phyloP scores from a whole-genome alignment of 2,329 filamentous ascomycete species.

The Penicillium sclerotiorum region DNA sequence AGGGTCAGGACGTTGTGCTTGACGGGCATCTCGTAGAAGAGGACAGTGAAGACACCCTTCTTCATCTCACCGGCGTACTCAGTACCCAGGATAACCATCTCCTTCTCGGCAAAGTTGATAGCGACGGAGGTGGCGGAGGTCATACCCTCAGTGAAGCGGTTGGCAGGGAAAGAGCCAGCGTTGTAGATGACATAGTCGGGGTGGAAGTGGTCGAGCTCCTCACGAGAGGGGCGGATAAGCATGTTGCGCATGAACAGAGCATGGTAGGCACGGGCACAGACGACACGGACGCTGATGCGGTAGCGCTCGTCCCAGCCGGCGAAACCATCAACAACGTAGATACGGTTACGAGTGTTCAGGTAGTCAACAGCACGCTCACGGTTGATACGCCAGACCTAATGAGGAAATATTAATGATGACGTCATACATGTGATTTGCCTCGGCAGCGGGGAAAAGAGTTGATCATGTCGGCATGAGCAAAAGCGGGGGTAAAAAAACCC shows the following conservation, averaged over 20 bases:
- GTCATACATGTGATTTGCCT: constrained; percentile 32
- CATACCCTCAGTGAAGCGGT: constrained; percentile 97
- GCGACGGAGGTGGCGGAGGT: constrained; percentile 96
- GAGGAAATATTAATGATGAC: constrained; percentile 28
- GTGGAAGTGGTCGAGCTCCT: constrained; percentile 96
- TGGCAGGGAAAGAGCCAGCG: constrained; percentile 95
- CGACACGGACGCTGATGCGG: constrained; percentile 93
- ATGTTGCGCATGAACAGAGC: constrained; percentile 99
- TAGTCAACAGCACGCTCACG: constrained; percentile 98
- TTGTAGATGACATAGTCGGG: constrained; percentile 99
- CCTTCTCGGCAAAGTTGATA: constrained; percentile 99
- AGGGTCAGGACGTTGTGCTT: constrained; percentile 99
- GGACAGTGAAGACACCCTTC: constrained; percentile 97
- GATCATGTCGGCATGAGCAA: too few relatives aligned
- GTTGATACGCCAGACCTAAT: constrained; percentile 98
- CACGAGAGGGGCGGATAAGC: constrained; percentile 89
- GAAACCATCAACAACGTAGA: constrained; percentile 97
- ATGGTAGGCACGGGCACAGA: constrained; percentile 98
- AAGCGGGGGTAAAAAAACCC: constrained; percentile 12
- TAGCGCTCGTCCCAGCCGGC: constrained; percentile 99
- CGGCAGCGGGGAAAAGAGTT: constrained; percentile 19
- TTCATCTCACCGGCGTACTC: constrained; percentile 99
- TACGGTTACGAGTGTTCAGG: constrained; percentile 96
- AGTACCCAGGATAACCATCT: constrained; percentile 99
- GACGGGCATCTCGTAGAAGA: constrained; percentile 99